Evolutionary conservation across 2,329 filamentous ascomycete genomes (phyloP), one percentile per base, ranked within the genome.

Genomic region (Aspergillus brasiliensis): DNA sequence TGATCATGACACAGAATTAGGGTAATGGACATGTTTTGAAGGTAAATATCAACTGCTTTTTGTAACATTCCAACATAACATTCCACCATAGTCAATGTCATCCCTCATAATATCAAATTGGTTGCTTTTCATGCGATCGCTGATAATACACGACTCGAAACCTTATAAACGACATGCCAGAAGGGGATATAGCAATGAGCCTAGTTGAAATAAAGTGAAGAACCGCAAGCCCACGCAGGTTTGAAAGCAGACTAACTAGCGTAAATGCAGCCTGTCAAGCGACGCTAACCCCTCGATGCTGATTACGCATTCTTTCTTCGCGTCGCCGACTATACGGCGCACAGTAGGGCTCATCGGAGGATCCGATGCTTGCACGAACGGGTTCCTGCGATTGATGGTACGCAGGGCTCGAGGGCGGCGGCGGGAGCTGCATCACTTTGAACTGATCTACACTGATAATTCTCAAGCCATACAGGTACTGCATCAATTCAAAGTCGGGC

Each of bases 401-500:
- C 15, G 70, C 74, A 4, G 75, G 74, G 52, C 72, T 75, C 5
- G 69, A 71, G 34, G 75, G 73, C 7, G 71, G 68, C 2, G 77
- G 74, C 17, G 73, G 69, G 52, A 80, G 67, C 63, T 81, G 79
- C 62, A 78, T 72, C 23, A 74, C 71, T 64, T 78, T 80, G 63
- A 80, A 76, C 60, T 80, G 75, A 13, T 76, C 75, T 17, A 75
- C 74, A 11, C 71, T 75, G 60, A 81, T 80, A 55, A 81, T 70
- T 28, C 76, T 71, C 55, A 72, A 63, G 17, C 71, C 71, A 61
- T 78, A 81, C 57, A 81, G 72, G 66, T 79, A 79, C 54, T 74
- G 75, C 78, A 81, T 79, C 13, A 81, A 67, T 60, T 76, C 74
- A 51, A 80, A 79, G 61, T 79, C 78, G 6, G 77, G 73, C 47